Evolutionary conservation across 208 protist genomes (phyloP).

Genomic region (Trypanosoma brucei): DNA sequence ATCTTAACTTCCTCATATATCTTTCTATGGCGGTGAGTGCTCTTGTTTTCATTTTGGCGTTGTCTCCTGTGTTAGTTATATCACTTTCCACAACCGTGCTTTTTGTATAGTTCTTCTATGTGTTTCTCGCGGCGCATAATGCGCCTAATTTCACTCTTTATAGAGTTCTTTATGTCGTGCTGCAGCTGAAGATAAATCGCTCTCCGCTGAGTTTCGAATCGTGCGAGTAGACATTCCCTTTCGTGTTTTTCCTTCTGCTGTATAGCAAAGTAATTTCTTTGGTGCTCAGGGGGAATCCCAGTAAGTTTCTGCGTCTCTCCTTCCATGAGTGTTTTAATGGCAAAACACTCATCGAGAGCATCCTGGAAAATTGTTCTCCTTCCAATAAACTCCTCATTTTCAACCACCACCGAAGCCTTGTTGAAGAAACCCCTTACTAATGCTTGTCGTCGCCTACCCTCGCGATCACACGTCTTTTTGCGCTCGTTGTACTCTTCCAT

Average conservation of each 20-base stretch:
- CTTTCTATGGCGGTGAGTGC: neutral
- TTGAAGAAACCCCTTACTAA: neutral
- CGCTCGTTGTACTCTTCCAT: slow-evolving; percentile 9
- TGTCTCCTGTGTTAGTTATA: neutral
- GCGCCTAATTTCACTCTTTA: slow-evolving; percentile 21
- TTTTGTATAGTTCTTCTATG: neutral
- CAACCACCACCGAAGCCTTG: neutral
- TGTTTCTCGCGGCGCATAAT: neutral
- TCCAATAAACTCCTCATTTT: slow-evolving; percentile 26
- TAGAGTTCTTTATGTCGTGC: neutral
- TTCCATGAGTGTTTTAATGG: slow-evolving; percentile 12
- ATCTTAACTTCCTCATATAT: too few species aligned
- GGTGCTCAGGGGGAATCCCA: slow-evolving; percentile 4
- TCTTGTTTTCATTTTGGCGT: neutral
- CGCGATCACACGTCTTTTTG: neutral
- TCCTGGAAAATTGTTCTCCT: slow-evolving; percentile 28
- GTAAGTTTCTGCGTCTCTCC: slow-evolving; percentile 9
- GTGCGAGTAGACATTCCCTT: slow-evolving; percentile 10
- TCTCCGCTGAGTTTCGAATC: slow-evolving; percentile 7
- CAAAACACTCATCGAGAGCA: slow-evolving; percentile 8
- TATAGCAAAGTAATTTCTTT: slow-evolving; percentile 7
- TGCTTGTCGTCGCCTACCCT: neutral
- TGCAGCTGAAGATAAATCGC: neutral
- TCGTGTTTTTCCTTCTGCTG: slow-evolving; percentile 12
- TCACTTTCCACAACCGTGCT: neutral